Base-by-base conservation (phyloP, 768 basidiomycete species). In the Xerocomellus dryophilus region DNA sequence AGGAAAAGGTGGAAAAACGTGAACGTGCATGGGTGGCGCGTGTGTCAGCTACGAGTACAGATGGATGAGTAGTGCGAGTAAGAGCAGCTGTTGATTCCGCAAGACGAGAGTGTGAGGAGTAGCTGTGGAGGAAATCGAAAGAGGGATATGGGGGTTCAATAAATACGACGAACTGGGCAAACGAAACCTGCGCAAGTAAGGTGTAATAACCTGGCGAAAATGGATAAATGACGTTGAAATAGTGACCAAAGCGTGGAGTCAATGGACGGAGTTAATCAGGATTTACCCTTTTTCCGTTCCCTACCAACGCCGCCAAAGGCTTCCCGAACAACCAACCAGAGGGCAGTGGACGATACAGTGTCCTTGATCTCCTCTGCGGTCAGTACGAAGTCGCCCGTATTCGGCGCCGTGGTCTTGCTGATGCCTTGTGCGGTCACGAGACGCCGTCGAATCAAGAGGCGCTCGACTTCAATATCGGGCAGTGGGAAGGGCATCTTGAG, bases 351-450 rank as follows among this genome's bases (percentile, higher is more conserved):
- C 61, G 87, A 90, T 52, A 96, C 84, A 17, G 91, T 78, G 72
- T 98, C 95, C 73, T 97, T 95, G 71, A 97, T 86, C 70, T 95
- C 92, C 73, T 96, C 94, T 43, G 91, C 92, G 2, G 84, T 90
- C 47, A 98, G 71, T 31, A 82, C 72, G 39, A 91, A 69, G 35
- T 53, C 66, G 35, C 69, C 65, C n/a, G 53, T 43, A 18, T 53
- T 54, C n/a, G 59, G 40, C 47, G 48, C 32, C 9, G 57, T 57
- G 43, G 65, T 70, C 41, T 60, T 66, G 58, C 53, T 67, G 36
- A 66, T 57, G 17, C 67, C 63, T 25, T 64, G 63, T 20, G 65
- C 8, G 0, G 62, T 59, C 62, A 78, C 60, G 43, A 78, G 64
- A 43, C 88, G 76, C 58, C 78, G 80, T 32, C 81, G 73, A 21